Base-by-base conservation (phyloP, 805 yeast species). In the Ogataea thermomethanolica region DNA sequence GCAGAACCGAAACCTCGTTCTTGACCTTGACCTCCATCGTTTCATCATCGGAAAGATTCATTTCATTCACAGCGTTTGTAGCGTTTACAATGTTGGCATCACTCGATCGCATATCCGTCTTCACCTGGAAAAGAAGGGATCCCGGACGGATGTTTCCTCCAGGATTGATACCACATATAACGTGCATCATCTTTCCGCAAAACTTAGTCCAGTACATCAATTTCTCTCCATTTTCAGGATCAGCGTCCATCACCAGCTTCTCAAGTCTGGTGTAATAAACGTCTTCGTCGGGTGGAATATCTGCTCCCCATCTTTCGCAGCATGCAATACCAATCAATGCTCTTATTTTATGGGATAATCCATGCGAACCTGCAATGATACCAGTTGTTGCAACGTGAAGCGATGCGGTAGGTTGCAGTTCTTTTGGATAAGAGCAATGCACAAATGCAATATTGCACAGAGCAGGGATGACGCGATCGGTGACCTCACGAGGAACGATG, bases 301-400 rank as follows among this genome's bases (percentile, higher is more conserved):
- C 88, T 3, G 84, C 87, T 25, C 91, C 91, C 91, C 91, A 84
- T 49, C 93, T 67, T 51, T 82, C 86, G 62, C 88, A 79, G 20
- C 84, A 64, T 2, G 88, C 85, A 23, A 84, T 72, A 0, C 91
- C 91, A 9, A 83, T 71, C 34, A 84, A 61, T 0, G 87, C 88
- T 40, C 90, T 66, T 2, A 78, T 78, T 48, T 80, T 71, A 56
- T 84, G 91, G 1, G 87, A 76, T 33, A 84, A 60, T 6, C 91
- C 93, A 57, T 82, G 87, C 4, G 83, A 73, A 0, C 89, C 88
- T 0, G 90, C 81, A 37, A 84, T 75, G 13, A 81, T 74, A 14
- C 93, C 93, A 0, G 86, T 74, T 0, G 84, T 76, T 7, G 87
- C 89, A 17, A 83, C 77, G 46, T 77, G 81, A 29, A 84, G 64